A percentile compares a stretch with the other conserved stretches of the same genome.
Conservation (phyloP, 345 rosid species). For the Salix udensis region DNA sequence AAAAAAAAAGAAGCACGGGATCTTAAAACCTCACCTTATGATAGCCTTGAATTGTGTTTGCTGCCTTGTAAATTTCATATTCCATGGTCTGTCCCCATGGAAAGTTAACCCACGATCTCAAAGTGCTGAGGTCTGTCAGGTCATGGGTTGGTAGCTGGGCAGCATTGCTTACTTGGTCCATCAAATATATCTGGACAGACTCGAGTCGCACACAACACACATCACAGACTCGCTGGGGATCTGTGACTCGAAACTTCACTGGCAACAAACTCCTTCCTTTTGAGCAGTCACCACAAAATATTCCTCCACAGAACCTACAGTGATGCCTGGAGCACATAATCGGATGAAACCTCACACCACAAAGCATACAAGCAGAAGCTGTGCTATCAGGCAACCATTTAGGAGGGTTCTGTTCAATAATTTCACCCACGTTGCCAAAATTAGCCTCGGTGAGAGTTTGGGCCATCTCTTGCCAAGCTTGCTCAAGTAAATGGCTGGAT, state of each 20-base stretch:
- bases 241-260: constrained; percentile 50
- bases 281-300: constrained; percentile 81
- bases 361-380: constrained; percentile 88
- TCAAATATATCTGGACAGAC: constrained; percentile 79
- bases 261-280: constrained; percentile 93
- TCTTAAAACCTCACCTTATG: constrained; percentile 45
- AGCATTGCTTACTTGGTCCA: constrained; percentile 92
- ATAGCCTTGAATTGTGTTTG: constrained; percentile 71
- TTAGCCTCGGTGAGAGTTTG: constrained; percentile 74
- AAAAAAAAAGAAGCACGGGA: background rate
- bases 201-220: constrained; percentile 82
- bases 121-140: constrained; percentile 88
- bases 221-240: constrained; percentile 91
- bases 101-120: constrained; percentile 96
- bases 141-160: constrained; percentile 83
- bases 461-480: constrained; percentile 97
- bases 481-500: constrained; percentile 68
- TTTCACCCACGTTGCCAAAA: constrained; percentile 56
- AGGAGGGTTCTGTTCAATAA: constrained; percentile 87
- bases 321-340: constrained; percentile 94
- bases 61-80: constrained; percentile 85
- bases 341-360: constrained; percentile 84
- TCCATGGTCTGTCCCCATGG: constrained; percentile 98
- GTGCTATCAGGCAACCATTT: constrained; percentile 86
- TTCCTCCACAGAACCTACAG: constrained; percentile 91